Conservation (phyloP, 2,329 filamentous ascomycete genomes). For the Ophiobolus disseminans region DNA sequence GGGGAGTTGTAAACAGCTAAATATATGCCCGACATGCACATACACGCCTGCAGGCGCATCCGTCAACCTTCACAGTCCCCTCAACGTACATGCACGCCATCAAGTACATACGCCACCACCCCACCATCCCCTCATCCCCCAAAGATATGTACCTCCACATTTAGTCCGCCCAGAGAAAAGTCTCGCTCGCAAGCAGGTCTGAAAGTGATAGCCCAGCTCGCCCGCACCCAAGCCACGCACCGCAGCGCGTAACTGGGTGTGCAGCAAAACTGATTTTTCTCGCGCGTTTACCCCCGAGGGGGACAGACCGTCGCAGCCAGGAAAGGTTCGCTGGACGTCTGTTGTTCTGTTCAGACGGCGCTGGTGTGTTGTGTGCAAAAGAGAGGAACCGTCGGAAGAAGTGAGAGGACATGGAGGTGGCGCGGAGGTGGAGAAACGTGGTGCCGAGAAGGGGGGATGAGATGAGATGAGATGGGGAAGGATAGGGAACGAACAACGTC, state of each 20-base stretch:
- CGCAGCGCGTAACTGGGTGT: slow-evolving; percentile 14
- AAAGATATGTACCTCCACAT: slow-evolving; percentile 36
- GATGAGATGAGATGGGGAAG: slow-evolving; percentile 2
- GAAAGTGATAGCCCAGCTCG: slow-evolving; percentile 30
- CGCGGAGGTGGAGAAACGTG: background rate
- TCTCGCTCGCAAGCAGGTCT: slow-evolving; percentile 46
- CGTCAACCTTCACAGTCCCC: too few relatives aligned
- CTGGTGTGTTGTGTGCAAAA: slow-evolving; percentile 21
- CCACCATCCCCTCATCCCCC: background rate
- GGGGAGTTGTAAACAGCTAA: slow-evolving; percentile 30
- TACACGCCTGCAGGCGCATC: too few relatives aligned
- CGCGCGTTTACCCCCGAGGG: slow-evolving; percentile 21
- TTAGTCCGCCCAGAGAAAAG: slow-evolving; percentile 46
- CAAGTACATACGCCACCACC: background rate
- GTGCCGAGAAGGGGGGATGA: background rate
- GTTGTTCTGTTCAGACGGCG: slow-evolving; percentile 41
- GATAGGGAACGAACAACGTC: slow-evolving; percentile 5
- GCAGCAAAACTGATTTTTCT: slow-evolving; percentile 29
- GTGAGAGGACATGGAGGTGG: background rate
- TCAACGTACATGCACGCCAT: too few relatives aligned
- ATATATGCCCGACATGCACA: background rate
- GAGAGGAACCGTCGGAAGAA: slow-evolving; percentile 1
- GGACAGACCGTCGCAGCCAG: slow-evolving; percentile 33
- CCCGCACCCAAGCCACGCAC: slow-evolving; percentile 21
- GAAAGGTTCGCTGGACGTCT: slow-evolving; percentile 30